Base-by-base conservation (phyloP, 176 grass and related monocot species). In the Ensete ventricosum region DNA sequence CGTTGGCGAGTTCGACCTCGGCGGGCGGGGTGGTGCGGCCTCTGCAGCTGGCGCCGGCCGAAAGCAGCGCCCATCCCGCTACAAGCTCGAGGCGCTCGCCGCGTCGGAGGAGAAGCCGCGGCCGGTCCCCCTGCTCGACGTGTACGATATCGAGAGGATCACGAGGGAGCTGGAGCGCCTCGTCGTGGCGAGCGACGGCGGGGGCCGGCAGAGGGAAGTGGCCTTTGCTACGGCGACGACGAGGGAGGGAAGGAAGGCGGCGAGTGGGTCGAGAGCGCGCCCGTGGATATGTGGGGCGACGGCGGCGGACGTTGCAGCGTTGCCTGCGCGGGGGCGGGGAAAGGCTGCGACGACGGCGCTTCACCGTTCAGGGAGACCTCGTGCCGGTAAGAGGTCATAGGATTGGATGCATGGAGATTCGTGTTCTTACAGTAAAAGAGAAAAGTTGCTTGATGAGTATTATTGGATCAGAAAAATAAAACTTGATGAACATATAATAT, bases 91-190 rank as follows among this genome's bases (percentile, higher is more conserved):
- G 64, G 34, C 52, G 48, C 1, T 13, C 54, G 43, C 55, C 14
- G 54, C 16, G 23, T 23, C 53, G 54, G 62, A 3, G 26, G 67
- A 62, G 26, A 27, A 52, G 62, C 64, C 23, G 14, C 57, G 19
- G 29, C n/a, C 84, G 19, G 72, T 84, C 50, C 81, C 83, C 81
- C 83, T 91, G 60, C 81, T 88, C 3, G 85, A 91, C 79, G n/a
- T 91, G 49, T 74, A 91, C 66, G 88, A 96, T 83, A 87, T 88
- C 73, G 88, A 88, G 70, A 79, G 88, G 81, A 86, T 96, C 81
- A 91, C 83, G 59, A 82, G 83, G 77, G 88, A 91, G 78, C 81
- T 91, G 52, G 85, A 96, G 81, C 73, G 88, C 63, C 67, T 91
- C 24, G 55, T 88, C 67, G 9, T 67, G 14, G 64, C 43, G 63